phyloP scores from a whole-genome alignment of 495 filamentous ascomycete species.

The Neurospora sp. region DNA sequence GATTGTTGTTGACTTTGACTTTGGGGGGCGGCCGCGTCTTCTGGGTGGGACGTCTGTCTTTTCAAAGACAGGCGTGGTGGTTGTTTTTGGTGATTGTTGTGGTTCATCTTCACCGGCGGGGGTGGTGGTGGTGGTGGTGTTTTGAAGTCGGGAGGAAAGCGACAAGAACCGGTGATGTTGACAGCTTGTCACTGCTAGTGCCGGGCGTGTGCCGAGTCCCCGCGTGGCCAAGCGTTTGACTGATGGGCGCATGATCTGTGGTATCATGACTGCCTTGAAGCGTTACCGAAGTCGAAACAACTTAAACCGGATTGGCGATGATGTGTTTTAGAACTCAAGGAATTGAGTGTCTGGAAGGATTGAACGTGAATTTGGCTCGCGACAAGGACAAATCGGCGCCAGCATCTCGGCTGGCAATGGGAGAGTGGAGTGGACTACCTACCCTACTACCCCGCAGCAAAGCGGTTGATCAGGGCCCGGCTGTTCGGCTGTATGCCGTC shows the following conservation, averaged over 20 bases:
- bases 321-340: no score
- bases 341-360: no score
- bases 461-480: no score
- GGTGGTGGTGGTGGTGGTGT: not conserved
- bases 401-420: no score
- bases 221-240: not conserved
- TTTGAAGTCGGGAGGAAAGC: not conserved
- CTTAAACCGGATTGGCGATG: not conserved
- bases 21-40: not conserved
- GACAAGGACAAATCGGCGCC: no score
- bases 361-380: no score
- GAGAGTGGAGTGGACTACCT: no score
- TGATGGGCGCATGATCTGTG: not conserved
- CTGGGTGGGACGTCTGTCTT: not conserved
- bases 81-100: not conserved
- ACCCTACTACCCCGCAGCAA: no score
- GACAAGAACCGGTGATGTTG: not conserved
- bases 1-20: not conserved
- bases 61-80: not conserved
- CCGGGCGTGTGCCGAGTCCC: not conserved
- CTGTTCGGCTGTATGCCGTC: no score
- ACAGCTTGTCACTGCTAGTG: not conserved
- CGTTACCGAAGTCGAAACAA: not conserved
- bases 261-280: not conserved
- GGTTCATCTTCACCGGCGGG: not conserved